Evolutionary conservation across 73 alveolate species (phyloP), one percentile per base, ranked within the genome.

Genomic region (Blepharisma stoltei): DNA sequence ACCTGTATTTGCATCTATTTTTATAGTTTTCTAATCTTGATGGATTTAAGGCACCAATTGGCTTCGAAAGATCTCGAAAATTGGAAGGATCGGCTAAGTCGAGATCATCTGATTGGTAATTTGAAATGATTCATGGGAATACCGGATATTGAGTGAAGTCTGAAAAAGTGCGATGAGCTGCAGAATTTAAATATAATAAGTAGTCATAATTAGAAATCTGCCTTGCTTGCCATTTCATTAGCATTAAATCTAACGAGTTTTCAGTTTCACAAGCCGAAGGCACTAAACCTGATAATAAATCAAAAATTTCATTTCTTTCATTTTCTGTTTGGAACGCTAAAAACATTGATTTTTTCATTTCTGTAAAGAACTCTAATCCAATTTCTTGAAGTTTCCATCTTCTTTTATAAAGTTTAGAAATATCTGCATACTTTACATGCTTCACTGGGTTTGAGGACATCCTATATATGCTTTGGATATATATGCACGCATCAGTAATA

Each of bases 111-210:
- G 55, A 8, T 55, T 50, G 83, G 70, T 95, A 97, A 84, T 96
- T 97, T 67, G 96, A 78, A 49, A 97, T 52, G 48, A 97, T 86
- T 98, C 99, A 95, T 0, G 99, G 99, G 81, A 96, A 96, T 23
- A 97, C 99, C 6, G 99, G 99, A 81, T 97, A 97, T 85, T 97
- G 95, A 7, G 99, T 90, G 77, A 97, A 82, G 84, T 97, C 99
- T 65, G 93, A 85, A 79, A 87, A 87, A 27, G 97, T 83, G 70
- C 99, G 77, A 71, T 94, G 88, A 6, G 99, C 98, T 43, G 92
- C 95, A 11, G 96, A 82, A 80, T 96, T 96, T 47, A 96, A 81
- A 55, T 92, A 83, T 93, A 94, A 87, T 65, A 96, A 84, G 83
- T 96, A 96, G 48, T 96, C 97, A 60, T 80, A 93, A 83, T 96